Evolutionary conservation across 2,329 filamentous ascomycete genomes (phyloP).

Genomic region (Talaromyces atroroseus): DNA sequence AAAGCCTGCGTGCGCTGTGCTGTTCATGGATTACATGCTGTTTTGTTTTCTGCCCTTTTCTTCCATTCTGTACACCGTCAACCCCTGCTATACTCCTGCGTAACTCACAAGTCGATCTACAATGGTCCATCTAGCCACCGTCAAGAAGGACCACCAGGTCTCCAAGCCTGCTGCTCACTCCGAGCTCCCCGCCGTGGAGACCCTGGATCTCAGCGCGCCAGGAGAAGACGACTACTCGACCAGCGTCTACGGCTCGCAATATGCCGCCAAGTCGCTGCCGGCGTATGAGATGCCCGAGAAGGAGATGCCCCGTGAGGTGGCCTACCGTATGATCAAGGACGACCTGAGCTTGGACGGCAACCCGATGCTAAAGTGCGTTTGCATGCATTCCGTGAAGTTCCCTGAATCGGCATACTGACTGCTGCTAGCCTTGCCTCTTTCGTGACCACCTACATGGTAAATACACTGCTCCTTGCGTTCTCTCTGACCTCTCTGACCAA

Average conservation of each 20-base stretch:
- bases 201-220: slow-evolving; percentile 41
- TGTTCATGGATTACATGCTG: too few species aligned
- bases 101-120: too few species aligned
- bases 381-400: too few species aligned
- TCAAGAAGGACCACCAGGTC: slow-evolving; percentile 35
- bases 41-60: background rate
- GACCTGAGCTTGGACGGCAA: slow-evolving; percentile 88
- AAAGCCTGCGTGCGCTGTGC: background rate
- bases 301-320: slow-evolving; percentile 86
- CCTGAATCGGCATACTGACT: too few species aligned
- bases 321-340: slow-evolving; percentile 97
- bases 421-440: slow-evolving; percentile 72
- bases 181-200: slow-evolving; percentile 38
- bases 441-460: slow-evolving; percentile 92
- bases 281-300: slow-evolving; percentile 78
- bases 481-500: too few species aligned
- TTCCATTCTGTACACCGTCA: background rate
- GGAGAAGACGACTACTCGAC: slow-evolving; percentile 55
- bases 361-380: slow-evolving; percentile 61
- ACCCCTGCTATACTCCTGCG: too few species aligned
- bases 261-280: slow-evolving; percentile 74
- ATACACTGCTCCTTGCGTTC: too few species aligned
- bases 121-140: slow-evolving; percentile 40
- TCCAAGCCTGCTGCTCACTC: slow-evolving; percentile 25
- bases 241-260: slow-evolving; percentile 82